Percentiles rank a stretch among this genome's conserved stretches.
Conservation (phyloP, 2,329 filamentous ascomycete species). For the Fusarium falciforme region DNA sequence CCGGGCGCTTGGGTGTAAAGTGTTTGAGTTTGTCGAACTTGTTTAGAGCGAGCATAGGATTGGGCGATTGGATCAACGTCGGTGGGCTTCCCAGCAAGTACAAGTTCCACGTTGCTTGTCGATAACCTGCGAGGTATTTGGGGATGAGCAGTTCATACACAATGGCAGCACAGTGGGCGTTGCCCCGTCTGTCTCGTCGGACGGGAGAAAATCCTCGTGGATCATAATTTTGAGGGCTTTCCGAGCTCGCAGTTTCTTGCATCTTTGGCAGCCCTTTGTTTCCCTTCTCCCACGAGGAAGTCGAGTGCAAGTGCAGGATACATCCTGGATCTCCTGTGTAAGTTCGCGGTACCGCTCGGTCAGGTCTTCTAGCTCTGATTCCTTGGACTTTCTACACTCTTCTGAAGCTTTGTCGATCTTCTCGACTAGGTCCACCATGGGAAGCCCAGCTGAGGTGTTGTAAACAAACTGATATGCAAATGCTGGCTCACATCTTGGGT, state of each 20-base stretch:
- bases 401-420: slow-evolving; percentile 6
- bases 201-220: slow-evolving; percentile 44
- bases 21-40: background rate
- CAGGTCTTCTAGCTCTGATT: background rate
- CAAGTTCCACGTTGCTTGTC: slow-evolving; percentile 27
- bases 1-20: background rate
- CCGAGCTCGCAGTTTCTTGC: slow-evolving; percentile 20
- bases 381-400: background rate
- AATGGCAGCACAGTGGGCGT: slow-evolving; percentile 52
- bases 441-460: background rate
- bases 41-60: background rate
- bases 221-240: slow-evolving; percentile 24
- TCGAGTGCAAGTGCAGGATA: slow-evolving; percentile 28
- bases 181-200: accelerated
- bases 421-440: background rate
- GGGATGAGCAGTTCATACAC: slow-evolving; percentile 61
- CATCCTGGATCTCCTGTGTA: slow-evolving; percentile 11
- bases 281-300: background rate
- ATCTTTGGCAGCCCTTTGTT: slow-evolving; percentile 22
- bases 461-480: slow-evolving; percentile 13
- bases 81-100: slow-evolving; percentile 6
- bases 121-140: slow-evolving; percentile 55
- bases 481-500: slow-evolving; percentile 39
- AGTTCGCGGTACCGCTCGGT: slow-evolving; percentile 26
- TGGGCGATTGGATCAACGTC: background rate